A percentile compares a stretch with the other conserved stretches of the same genome.
phyloP scores from a whole-genome alignment of 371 early-diverging fungal species.

The Mycotypha africana region DNA sequence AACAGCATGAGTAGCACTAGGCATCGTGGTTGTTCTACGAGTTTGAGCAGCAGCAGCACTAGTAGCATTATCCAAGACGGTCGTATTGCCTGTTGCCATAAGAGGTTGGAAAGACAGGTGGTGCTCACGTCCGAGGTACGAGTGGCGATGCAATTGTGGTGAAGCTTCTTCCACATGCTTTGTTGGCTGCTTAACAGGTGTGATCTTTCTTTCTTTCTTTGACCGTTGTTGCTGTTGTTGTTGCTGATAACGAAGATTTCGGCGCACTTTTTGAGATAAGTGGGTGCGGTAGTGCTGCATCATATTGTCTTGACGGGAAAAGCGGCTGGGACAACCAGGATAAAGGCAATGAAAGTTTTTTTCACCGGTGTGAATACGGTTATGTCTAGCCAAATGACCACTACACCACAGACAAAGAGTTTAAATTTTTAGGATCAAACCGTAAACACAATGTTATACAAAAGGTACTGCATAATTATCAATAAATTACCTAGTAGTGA shows the following conservation, averaged over 20 bases:
- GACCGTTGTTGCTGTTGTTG: slow-evolving; percentile 17
- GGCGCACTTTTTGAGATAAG: slow-evolving; percentile 60
- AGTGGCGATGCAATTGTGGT: slow-evolving; percentile 13
- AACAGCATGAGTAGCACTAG: too few species aligned
- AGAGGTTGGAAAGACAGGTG: slow-evolving; percentile 8
- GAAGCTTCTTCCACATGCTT: slow-evolving; percentile 1
- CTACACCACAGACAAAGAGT: slow-evolving; percentile 21
- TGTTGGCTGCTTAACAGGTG: slow-evolving; percentile 8
- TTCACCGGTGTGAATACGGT: slow-evolving; percentile 86
- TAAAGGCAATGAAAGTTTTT: slow-evolving; percentile 80
- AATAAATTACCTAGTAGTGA: not conserved
- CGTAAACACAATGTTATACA: too few species aligned
- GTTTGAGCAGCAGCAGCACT: too few species aligned
- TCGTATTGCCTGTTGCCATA: not conserved
- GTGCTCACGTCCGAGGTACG: slow-evolving; percentile 8
- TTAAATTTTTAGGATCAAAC: too few species aligned
- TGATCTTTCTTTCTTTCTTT: too few species aligned
- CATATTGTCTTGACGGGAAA: slow-evolving; percentile 87
- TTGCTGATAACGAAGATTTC: slow-evolving; percentile 16
- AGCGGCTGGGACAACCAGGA: slow-evolving; percentile 73
- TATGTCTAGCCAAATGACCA: slow-evolving; percentile 82
- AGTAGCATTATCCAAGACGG: too few species aligned
- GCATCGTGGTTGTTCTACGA: too few species aligned
- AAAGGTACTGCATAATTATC: too few species aligned
- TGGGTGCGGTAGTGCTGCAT: slow-evolving; percentile 84